Base-by-base conservation (phyloP, 345 rosid genomes). In the Iberis pinnata region DNA sequence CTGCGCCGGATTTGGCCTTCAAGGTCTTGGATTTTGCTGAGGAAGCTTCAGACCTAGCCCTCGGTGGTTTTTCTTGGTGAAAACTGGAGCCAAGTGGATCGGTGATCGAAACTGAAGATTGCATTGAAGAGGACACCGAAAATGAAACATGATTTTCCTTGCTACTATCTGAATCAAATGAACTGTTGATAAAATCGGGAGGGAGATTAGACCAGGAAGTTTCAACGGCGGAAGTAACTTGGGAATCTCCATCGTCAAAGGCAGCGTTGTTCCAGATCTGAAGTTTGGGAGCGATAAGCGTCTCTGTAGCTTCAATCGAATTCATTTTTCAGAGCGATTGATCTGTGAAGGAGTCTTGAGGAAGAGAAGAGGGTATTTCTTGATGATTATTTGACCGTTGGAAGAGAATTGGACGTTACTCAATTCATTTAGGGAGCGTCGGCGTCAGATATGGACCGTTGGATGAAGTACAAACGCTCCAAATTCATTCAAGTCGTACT, bases 261-360 rank as follows among this genome's bases (percentile, higher is more conserved):
- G 95, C 83, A 3, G 83, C 98, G 61, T 88, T 92, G 80, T 80
- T 75, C 98, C 98, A 92, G 25, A 92, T 55, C 76, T 87, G 98
- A 24, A 87, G 78, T 50, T 82, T 78, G 2, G 78, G 67, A 20
- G 76, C 70, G 42, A 70, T 38, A 2, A 70, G 36, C 32, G 64
- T 64, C 55, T 76, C 86, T 47, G 80, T 78, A 70, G 67, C 61
- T 13, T 75, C 82, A 12, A 55, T 49, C 26, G 73, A 63, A 66
- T 80, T 76, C 96, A 90, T 87, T 53, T 55, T 59, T 53, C 2
- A 9, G 10, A 52, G 26, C 2, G 14, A 15, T 43, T 12, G 38
- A 52, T 40, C 8, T 9, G 2, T 45, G 69, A 51, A 27, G 50
- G 25, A 22, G 25, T 22, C 6, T 22, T 22, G 25, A 15, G 25